These are phyloP conservation scores for Tylopilus balloui DNA, from an alignment of 768 basidiomycete genomes.

Conservation along the genomic window DNA sequence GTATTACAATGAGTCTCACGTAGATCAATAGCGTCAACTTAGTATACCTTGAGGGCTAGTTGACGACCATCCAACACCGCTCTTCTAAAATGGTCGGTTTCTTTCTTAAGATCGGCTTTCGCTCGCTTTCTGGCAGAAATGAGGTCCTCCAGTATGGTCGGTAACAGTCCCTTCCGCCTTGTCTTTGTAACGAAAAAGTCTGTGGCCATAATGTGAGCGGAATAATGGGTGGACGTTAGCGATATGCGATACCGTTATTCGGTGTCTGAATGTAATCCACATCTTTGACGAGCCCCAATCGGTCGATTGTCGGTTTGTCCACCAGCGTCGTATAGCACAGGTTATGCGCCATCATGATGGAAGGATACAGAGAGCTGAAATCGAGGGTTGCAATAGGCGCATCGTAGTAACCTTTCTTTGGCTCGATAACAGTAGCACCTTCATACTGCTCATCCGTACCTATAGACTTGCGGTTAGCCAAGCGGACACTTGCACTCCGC, in stretches of 20 bases:
- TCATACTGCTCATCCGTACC: conserved; percentile 96
- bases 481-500: background rate
- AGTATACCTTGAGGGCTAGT: conserved; percentile 81
- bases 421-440: conserved; percentile 98
- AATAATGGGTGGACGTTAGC: background rate
- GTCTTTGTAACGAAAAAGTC: conserved; percentile 78
- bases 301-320: conserved; percentile 72
- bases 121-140: conserved; percentile 92
- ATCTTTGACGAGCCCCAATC: conserved; percentile 73
- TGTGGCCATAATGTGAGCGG: conserved; percentile 28
- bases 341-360: conserved; percentile 99
- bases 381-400: conserved; percentile 96
- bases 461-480: conserved; percentile 26
- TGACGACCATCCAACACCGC: conserved; percentile 97
- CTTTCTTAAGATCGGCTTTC: conserved; percentile 93
- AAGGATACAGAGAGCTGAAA: conserved; percentile 97
- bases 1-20: conserved; percentile 1
- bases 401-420: conserved; percentile 93
- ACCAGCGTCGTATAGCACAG: conserved; percentile 96
- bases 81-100: conserved; percentile 94
- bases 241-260: conserved; percentile 67
- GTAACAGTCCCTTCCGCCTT: conserved; percentile 83
- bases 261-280: conserved; percentile 93
- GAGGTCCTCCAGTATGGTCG: conserved; percentile 89
- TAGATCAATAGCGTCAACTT: background rate